Base-by-base conservation (phyloP, 2,329 filamentous ascomycete genomes). In the Microdochium bolleyi region DNA sequence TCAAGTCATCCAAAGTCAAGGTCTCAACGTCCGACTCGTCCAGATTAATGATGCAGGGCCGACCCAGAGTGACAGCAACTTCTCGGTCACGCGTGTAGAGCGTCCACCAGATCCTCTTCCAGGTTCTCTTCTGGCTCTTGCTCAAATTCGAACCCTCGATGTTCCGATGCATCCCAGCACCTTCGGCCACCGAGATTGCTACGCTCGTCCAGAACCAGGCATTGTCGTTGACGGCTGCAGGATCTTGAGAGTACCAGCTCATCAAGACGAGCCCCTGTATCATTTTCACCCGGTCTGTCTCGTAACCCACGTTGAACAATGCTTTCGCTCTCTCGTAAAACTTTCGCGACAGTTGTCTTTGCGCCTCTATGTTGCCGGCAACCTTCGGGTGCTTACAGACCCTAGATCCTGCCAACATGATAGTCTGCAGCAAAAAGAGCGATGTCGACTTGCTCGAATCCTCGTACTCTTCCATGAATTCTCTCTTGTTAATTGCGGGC, bases 141-240 rank as follows among this genome's bases (percentile, higher is more conserved):
- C 82, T 94, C 19, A 99, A 81, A 67, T 97, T 92, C 1, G 94
- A 97, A 19, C 85, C 83, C 70, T 99, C 94, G 51, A 97, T 94
- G 61, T 90, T 96, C 64, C 94, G 82, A 70, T 99, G 94, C 92
- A 99, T 97, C 50, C 94, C 94, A 5, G 92, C 96, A 13, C 94
- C 94, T 66, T 97, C 92, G 4, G 94, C 94, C 41, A 97, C 91
- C 51, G 96, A 92, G 49, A 91, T 95, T 48, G 92, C 94, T 48
- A 97, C 92, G 58, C 94, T 82, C 53, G 87, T 96, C 94, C 94
- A 99, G 74, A 97, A 97, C 66, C 97, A 99, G n/a, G 97, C 94
- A 61, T 99, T 99, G 69, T 96, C 96, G 5, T 94, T 97, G 24
- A 99, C 94, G 71, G 97, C 94, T 73, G 97, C 94, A 4, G 94